Evolutionary conservation across 2,329 filamentous ascomycete species (phyloP).

Genomic region (Colletotrichum neosansevieriae): DNA sequence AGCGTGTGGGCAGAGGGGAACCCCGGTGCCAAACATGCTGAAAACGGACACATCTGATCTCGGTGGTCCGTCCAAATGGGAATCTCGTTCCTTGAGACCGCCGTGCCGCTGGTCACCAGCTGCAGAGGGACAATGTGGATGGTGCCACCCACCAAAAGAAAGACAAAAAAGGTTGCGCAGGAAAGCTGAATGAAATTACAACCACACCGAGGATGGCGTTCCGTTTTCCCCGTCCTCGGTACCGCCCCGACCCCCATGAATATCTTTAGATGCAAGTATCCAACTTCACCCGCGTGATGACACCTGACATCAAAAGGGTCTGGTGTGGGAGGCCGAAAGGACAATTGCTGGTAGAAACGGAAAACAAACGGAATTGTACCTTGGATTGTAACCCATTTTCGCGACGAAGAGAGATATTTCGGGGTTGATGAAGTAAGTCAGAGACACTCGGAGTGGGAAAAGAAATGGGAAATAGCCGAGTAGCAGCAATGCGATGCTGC

Average conservation of each 20-base stretch:
- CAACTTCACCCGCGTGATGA: slow-evolving; percentile 13
- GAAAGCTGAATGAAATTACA: background rate
- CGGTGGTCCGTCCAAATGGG: slow-evolving; percentile 5
- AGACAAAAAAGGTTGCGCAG: slow-evolving; percentile 1
- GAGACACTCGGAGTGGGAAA: background rate
- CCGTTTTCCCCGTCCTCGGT: slow-evolving; percentile 8
- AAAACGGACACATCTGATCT: slow-evolving; percentile 35
- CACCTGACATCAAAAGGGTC: background rate
- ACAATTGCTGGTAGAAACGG: background rate
- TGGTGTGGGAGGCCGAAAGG: background rate
- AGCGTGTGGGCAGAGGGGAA: slow-evolving; percentile 4
- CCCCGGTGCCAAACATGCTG: background rate
- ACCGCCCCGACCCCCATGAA: slow-evolving; percentile 7
- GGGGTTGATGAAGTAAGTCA: background rate
- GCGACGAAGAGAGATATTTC: background rate
- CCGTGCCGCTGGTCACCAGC: slow-evolving; percentile 35
- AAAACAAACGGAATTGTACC: slow-evolving; percentile 8
- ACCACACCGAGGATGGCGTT: background rate
- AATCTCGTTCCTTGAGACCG: slow-evolving; percentile 16
- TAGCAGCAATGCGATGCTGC: slow-evolving; percentile 33
- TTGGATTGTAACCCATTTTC: slow-evolving; percentile 11
- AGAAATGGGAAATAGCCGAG: background rate
- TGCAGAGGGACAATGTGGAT: slow-evolving; percentile 9
- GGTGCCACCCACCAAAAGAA: background rate
- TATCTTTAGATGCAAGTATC: no score